Base-by-base conservation (phyloP, 176 grass and related monocot species). In the Bothriochloa decipiens region DNA sequence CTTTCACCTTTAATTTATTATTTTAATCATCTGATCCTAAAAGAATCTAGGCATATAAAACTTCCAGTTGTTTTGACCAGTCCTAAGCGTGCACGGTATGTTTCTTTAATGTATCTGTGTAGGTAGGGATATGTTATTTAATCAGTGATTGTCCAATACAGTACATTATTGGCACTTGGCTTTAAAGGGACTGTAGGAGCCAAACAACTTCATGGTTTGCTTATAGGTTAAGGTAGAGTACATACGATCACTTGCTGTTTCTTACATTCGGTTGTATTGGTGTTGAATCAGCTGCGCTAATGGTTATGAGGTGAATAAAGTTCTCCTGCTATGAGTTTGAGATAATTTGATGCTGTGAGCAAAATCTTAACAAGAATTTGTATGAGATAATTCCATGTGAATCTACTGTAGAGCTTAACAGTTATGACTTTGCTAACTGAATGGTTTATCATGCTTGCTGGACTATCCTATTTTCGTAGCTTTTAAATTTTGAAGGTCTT, bases 1-100 rank as follows among this genome's bases (percentile, higher is more conserved):
- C 81, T 84, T 80, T 87, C 84, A 80, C 76, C 85, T 84, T 77
- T 91, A 83, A 70, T 91, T 75, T 87, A 91, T 70, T 50, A 32
- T 32, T 32, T 32, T 32, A 91, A 87, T 81, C 70, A 76, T 71
- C 61, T 81, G 76, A 87, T 87, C 76, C 76, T 81, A 84, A 87
- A 87, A 75, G 89, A 84, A 87, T 87, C 89, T 87, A 75, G 76
- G 47, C 41, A 64, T 75, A 87, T 80, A 58, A 80, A 85, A 79
- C 78, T 69, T 76, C 85, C 42, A 64, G 69, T 68, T 83, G 64
- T 39, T 87, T 91, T 91, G 81, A 91, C 81, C 76, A 84, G 76
- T 72, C 81, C 70, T 84, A 72, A 86, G 41, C 49, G 47, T 25
- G 70, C 70, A 75, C 60, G 26, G 7, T 81, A 32, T 75, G 50